Evolutionary conservation across 371 early-diverging fungal genomes (phyloP), one percentile per base, ranked within the genome.

Genomic region (Lichtheimia ornata): DNA sequence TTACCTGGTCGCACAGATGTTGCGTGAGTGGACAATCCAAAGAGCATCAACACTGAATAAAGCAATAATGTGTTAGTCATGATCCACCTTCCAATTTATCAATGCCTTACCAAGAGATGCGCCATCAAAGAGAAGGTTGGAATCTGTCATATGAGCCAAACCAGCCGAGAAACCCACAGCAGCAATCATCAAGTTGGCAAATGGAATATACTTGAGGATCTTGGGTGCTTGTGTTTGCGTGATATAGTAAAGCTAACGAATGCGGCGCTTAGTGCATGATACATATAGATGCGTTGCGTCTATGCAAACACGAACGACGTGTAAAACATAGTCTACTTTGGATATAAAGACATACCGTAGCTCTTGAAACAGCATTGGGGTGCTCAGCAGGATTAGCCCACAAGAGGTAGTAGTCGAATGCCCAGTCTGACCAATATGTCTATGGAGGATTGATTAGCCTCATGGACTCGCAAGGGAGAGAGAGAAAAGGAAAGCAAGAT

Each of bases 391-490:
- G 62, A 45, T 75, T 69, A n/a, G 81, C 76, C 80, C 77, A 77
- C 3, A 77, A 61, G 42, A 80, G 65, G 40, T 71, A 75, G 50
- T 67, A 67, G 43, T 80, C 81, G 53, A 77, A 80, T 5, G 77
- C 75, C 81, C 81, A 80, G 54, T 80, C 77, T 50, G 81, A 71
- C 81, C 81, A 80, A 40, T 65, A 70, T 14, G 77, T 70, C 81
- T 80, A 66, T 22, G 25, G 20, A 60, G 25, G 20, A 60, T 4
- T 50, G 22, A 4, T 22, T 50, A 22, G 14, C 52, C n/a, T n/a
- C 17, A 28, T 27, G 30, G 24, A 52, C 5, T 52, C 5, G 12
- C 12, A 22, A 50, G 20, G 14, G 7, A 12, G 7, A 22, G 7
- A 61, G 27, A 41, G 4, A 40, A 13, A 25, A 45, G 41, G 30